Evolutionary conservation across 331 rosid genomes (phyloP).

Genomic region (Rhamnella rubrinervis): DNA sequence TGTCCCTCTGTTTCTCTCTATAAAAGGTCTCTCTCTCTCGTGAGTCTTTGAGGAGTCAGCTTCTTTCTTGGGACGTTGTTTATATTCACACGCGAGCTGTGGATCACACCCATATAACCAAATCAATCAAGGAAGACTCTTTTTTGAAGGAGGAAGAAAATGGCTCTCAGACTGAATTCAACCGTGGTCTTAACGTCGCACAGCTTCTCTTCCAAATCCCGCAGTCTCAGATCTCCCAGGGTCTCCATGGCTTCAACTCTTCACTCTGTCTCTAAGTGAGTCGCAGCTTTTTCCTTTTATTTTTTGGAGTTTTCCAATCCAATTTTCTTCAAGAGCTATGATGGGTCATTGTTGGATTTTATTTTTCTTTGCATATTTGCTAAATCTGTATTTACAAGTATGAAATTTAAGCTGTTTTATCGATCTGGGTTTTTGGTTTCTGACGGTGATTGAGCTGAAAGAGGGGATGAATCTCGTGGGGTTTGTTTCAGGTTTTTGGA

Average conservation of each 20-base stretch:
- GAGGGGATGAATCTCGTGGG: neutral
- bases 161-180: constrained; percentile 42
- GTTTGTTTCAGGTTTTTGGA: neutral
- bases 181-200: constrained; percentile 28
- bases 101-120: neutral
- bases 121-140: neutral
- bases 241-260: constrained; percentile 44
- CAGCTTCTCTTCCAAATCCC: constrained; percentile 19
- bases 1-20: neutral
- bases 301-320: neutral
- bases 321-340: neutral
- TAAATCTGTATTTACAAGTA: neutral
- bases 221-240: constrained; percentile 36
- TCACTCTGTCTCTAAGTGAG: constrained; percentile 37
- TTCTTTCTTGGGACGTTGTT: too few relatives aligned
- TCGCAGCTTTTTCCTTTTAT: neutral
- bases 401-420: constrained; percentile 1
- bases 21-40: neutral
- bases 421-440: constrained; percentile 13
- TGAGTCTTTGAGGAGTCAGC: neutral
- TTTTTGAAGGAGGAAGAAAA: constrained; percentile 1
- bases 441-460: constrained; percentile 6
- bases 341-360: neutral
- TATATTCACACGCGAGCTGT: neutral
- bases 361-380: neutral